Evolutionary conservation across 1,284 basidiomycete species (phyloP).

Genomic region (Tilletia setariae): DNA sequence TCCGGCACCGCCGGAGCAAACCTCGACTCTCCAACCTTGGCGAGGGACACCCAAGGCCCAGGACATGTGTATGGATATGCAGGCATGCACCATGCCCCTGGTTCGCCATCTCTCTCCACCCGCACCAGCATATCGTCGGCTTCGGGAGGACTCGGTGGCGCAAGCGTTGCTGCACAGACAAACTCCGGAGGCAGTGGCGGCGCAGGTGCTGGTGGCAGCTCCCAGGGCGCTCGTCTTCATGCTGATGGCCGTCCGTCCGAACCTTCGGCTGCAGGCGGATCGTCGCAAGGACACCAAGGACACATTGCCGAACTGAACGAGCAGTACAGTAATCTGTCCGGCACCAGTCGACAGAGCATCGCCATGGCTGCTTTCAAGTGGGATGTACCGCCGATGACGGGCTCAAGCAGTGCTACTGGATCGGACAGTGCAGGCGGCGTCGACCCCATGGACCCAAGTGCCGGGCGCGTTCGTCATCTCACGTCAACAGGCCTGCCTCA

Average conservation of each 20-base stretch:
- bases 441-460: neutral
- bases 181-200: neutral
- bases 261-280: neutral
- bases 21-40: neutral
- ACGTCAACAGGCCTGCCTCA: too few relatives aligned
- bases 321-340: conserved; percentile 8
- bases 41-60: neutral
- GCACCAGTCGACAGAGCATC: conserved; percentile 8
- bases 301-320: neutral
- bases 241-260: neutral
- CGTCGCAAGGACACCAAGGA: neutral
- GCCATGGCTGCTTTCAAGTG: conserved; percentile 14
- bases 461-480: too few relatives aligned
- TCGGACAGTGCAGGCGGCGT: neutral
- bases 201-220: neutral
- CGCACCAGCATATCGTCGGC: conserved; percentile 4
- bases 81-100: neutral
- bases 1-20: neutral
- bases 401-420: neutral
- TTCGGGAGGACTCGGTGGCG: neutral
- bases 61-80: conserved; percentile 2
- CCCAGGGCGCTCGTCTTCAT: too few relatives aligned
- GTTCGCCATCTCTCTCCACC: neutral
- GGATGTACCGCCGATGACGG: neutral
- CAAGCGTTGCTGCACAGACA: neutral